Base-by-base conservation (phyloP, 164 flowering plant species). In the Cinnamomum chago region DNA sequence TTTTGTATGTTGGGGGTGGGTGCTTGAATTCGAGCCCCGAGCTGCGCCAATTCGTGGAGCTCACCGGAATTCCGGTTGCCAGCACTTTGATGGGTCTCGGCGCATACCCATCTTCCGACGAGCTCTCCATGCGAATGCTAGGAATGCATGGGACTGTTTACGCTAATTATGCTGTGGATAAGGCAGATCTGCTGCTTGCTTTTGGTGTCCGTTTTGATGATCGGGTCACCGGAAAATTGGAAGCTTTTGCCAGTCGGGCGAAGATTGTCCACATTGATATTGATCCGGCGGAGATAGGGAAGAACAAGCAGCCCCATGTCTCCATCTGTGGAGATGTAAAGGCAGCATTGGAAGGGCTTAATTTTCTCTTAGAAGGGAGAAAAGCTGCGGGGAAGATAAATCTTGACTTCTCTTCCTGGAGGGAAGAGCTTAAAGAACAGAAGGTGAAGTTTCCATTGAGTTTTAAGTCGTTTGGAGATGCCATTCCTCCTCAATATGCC, bases 71-170 rank as follows among this genome's bases (percentile, higher is more conserved):
- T 14, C 94, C 91, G 0, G 88, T 90, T 1, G 88, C 92, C 0
- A 86, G 86, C 77, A 90, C 94, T 65, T 69, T 89, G 75, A 90
- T 90, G 92, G 94, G 91, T 75, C 86, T 90, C 23, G 94, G 92
- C 1, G 67, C 86, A 0, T 89, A 62, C 66, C 84, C 94, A 0
- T 52, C 75, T 25, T 7, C 79, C 0, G 86, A 84, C 68, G 90
- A 85, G 1, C 79, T 84, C 23, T 86, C 91, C 0, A 80, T 90
- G 22, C 82, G 79, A 15, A 90, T 89, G 89, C 87, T 89, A 14
- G 94, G 94, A 27, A 90, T 90, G 91, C 92, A 88, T 75, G 94
- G 94, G 11, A 90, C 92, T 65, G 89, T 89, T 5, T 86, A 83
- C 78, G 94, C 94, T 0, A 88, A 90, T 78, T 90, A 90, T 73